Percentiles rank a stretch among this genome's conserved stretches.
These are phyloP conservation scores for Paraphoma chrysanthemicola DNA, from an alignment of 2,329 filamentous ascomycete genomes.

Conservation along the genomic window DNA sequence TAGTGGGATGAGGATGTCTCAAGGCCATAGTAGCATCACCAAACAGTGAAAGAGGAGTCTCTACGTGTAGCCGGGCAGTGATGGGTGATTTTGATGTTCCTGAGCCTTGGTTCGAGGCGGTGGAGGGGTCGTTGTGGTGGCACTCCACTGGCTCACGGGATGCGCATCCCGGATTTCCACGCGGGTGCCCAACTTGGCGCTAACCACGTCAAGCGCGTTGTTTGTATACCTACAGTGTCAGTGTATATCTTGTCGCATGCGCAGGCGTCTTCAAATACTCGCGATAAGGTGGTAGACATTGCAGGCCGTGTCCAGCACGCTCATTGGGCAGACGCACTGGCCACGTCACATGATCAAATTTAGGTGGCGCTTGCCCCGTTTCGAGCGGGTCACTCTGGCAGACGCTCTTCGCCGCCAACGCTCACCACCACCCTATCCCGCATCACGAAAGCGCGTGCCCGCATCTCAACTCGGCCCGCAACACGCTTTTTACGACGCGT, in stretches of 20 bases:
- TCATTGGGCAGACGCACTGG: slow-evolving; percentile 9
- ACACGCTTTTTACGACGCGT: slow-evolving; percentile 47
- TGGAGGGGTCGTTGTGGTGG: slow-evolving; percentile 28
- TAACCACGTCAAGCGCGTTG: slow-evolving; percentile 26
- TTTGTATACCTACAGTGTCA: slow-evolving; percentile 7
- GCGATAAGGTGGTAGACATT: neutral
- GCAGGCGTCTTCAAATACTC: neutral
- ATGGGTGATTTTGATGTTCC: slow-evolving; percentile 17
- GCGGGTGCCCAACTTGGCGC: slow-evolving; percentile 32
- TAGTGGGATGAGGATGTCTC: no score
- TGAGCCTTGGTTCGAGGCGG: slow-evolving; percentile 3
- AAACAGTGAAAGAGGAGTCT: no score
- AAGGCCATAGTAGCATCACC: no score
- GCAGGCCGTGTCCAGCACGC: neutral
- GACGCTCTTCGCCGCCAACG: slow-evolving; percentile 22
- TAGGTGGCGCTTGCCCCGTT: neutral
- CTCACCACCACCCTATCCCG: slow-evolving; percentile 32
- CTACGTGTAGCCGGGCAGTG: neutral
- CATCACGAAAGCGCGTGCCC: slow-evolving; percentile 40
- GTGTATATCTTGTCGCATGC: neutral
- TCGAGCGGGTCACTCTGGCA: neutral
- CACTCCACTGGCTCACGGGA: slow-evolving; percentile 29
- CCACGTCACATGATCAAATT: slow-evolving; percentile 20
- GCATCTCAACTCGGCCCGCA: slow-evolving; percentile 45
- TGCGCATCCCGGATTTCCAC: slow-evolving; percentile 22